Evolutionary conservation across 495 filamentous ascomycete genomes (phyloP).

Genomic region (Neurospora cerealis): DNA sequence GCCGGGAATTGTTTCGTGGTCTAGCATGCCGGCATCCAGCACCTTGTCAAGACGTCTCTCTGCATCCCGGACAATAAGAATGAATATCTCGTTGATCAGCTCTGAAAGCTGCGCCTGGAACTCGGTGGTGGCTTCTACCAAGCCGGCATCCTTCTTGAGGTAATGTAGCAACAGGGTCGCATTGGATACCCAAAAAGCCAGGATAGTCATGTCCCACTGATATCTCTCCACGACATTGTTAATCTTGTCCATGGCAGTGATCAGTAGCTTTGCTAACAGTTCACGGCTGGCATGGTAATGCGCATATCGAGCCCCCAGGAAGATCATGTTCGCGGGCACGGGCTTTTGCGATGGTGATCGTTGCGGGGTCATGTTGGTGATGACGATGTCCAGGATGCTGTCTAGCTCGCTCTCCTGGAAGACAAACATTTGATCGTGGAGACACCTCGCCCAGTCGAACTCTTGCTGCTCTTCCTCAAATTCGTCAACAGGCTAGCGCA

Average conservation of each 20-base stretch:
- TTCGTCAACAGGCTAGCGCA: conserved; percentile 61
- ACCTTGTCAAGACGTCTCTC: conserved; percentile 96
- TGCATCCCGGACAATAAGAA: conserved; percentile 96
- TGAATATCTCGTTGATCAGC: conserved; percentile 96
- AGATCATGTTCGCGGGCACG: conserved; percentile 93
- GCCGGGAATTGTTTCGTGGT: conserved; percentile 96
- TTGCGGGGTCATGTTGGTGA: conserved; percentile 97
- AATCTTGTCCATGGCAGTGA: conserved; percentile 89
- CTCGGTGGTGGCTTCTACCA: conserved; percentile 72
- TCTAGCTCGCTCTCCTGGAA: conserved; percentile 92
- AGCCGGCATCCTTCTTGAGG: conserved; percentile 82
- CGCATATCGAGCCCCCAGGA: conserved; percentile 89
- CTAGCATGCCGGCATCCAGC: conserved; percentile 83
- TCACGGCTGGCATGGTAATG: conserved; percentile 91
- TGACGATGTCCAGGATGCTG: conserved; percentile 85
- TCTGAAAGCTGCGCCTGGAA: conserved; percentile 92
- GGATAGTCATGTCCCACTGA: conserved; percentile 99
- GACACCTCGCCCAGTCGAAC: conserved; percentile 92
- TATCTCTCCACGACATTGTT: conserved; percentile 87
- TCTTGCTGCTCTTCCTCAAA: conserved; percentile 84
- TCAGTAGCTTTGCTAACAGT: conserved; percentile 66
- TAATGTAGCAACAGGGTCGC: conserved; percentile 92
- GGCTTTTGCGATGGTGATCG: conserved; percentile 93
- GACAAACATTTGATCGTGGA: conserved; percentile 99
- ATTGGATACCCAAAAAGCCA: conserved; percentile 98